Evolutionary conservation across 2,329 filamentous ascomycete genomes (phyloP), one percentile per base, ranked within the genome.

Genomic region (Xylaria sp.): DNA sequence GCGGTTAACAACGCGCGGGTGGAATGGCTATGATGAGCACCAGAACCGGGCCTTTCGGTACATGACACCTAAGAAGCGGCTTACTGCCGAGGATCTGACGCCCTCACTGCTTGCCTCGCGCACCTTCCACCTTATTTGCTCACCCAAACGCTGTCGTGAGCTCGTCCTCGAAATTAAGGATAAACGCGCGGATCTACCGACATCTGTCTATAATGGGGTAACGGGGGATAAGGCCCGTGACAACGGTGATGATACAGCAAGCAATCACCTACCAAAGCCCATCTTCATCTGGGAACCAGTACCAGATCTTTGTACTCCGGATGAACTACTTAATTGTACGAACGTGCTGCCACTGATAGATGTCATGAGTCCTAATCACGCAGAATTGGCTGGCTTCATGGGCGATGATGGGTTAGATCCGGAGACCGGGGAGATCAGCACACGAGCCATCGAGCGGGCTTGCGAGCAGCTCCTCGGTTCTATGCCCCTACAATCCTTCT

Each of bases 231-330:
- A 58, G 12, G 33, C 14, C n/a, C 35, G 6, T 8, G 25, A 50
- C n/a, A 56, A 37, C 14, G 45, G 15, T 25, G 57, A 52, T 14
- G 61, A 61, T 31, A 40, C 58, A 17, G 3, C 61, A 31, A 60
- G 40, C 53, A 70, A 61, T 62, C 69, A 61, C 23, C 73, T 59
- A 45, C 76, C 80, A 0, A 84, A 85, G 50, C 91, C 94, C 1
- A 77, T 93, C 6, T 92, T 97, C 74, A 87, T 98, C 55, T 99
- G 94, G 94, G 95, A 99, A 75, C 95, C 95, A 0, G 91, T 97
- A 1, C 95, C 95, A 1, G 92, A 97, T 76, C 83, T 92, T 1
- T 97, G 94, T 75, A 89, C 85, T 0, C 88, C 92, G 0, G 86
- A 88, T 43, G 84, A 89, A 73, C 78, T 89, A 28, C 79, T 89